phyloP scores from a whole-genome alignment of 2,329 filamentous ascomycete species.

The Colletotrichum gloeosporioides region DNA sequence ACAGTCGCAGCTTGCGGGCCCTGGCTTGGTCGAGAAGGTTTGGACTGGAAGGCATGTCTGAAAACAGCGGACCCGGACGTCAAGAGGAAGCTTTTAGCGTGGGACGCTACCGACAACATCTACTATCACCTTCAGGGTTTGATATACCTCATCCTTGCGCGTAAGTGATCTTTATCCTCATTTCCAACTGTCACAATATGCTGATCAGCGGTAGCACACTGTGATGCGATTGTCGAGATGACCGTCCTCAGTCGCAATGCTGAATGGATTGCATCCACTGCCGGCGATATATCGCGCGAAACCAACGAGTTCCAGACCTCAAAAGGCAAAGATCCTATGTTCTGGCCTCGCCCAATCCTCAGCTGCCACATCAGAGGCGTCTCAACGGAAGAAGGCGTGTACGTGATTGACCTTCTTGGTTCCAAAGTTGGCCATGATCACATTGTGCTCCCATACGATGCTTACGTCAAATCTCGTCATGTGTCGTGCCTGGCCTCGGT shows the following conservation, averaged over 20 bases:
- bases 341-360: slow-evolving; percentile 22
- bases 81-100: background rate
- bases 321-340: slow-evolving; percentile 21
- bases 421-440: background rate
- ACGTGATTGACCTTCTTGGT: slow-evolving; percentile 16
- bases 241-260: slow-evolving; percentile 17
- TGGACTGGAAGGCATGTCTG: background rate
- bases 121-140: slow-evolving; percentile 15
- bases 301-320: background rate
- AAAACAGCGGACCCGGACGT: background rate
- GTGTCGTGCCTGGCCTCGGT: background rate
- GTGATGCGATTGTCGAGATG: slow-evolving; percentile 13
- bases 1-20: background rate
- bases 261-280: background rate
- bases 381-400: background rate
- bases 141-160: background rate
- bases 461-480: background rate
- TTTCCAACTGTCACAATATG: background rate
- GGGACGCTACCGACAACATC: slow-evolving; percentile 11
- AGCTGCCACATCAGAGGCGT: background rate
- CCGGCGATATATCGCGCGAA: background rate
- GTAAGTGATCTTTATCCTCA: background rate
- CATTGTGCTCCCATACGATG: background rate
- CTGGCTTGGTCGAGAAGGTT: background rate
- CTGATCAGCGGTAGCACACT: background rate